Base-by-base conservation (phyloP, 257 asterid genomes). In the Ophiorrhiza pumila region DNA sequence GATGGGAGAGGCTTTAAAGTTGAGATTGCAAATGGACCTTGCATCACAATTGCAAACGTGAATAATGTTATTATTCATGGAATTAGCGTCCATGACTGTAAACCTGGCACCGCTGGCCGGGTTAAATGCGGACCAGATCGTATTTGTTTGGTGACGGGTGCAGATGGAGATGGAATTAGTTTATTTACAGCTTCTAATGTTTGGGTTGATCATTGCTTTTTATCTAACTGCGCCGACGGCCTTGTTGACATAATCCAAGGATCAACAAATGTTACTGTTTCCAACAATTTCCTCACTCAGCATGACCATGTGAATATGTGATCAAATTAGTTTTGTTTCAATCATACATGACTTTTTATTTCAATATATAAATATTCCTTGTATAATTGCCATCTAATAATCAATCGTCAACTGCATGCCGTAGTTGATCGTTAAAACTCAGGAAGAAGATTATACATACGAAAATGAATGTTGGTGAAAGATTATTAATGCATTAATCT, bases 201-300 rank as follows among this genome's bases (percentile, higher is more conserved):
- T 43, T 71, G 76, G 76, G 59, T 71, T 34, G 76, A 71, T 59
- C 76, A 90, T 69, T 88, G 95, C 73, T 83, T 78, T 74, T 84
- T 90, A n/a, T 91, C 93, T 42, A 80, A 90, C 1, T 69, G 34
- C 32, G 25, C 61, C 17, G 61, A 55, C 23, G 61, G 61, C 4
- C 90, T 90, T 1, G 34, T 85, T 34, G 96, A 90, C 65, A 76
- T 90, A 25, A 87, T 75, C 0, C 95, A 88, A 74, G 95, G 84
- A 5, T 90, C 96, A 2, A 84, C 78, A 58, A 77, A 74, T 17
- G 71, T 89, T 0, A 90, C 96, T 0, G 58, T 90, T 62, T 88
- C 93, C 1, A 90, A 88, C 72, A 90, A 88, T 68, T 87, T 84
- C 74, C 84, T 55, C 34, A 55, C 61, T 55, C 32, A 55, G 17